Evolutionary conservation across 495 filamentous ascomycete species (phyloP).

Genomic region (Aspergillus bertholletiae): DNA sequence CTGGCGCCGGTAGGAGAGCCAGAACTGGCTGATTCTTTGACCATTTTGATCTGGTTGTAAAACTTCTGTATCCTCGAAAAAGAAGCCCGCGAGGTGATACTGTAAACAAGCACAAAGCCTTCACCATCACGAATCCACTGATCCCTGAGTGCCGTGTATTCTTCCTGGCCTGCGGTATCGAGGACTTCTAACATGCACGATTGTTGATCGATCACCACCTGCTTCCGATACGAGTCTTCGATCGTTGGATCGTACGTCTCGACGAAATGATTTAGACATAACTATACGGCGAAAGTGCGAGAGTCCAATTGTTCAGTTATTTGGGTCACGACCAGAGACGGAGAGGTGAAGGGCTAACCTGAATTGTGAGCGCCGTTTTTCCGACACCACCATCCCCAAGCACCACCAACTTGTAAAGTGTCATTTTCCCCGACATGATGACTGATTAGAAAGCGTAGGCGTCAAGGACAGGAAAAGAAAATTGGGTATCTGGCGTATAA

Average conservation of each 20-base stretch:
- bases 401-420: slow-evolving; percentile 97
- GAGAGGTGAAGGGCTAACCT: slow-evolving; percentile 55
- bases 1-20: slow-evolving; percentile 56
- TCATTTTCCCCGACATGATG: slow-evolving; percentile 80
- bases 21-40: slow-evolving; percentile 87
- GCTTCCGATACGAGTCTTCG: slow-evolving; percentile 96
- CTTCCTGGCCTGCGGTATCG: slow-evolving; percentile 98
- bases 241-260: slow-evolving; percentile 96
- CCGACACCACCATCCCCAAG: slow-evolving; percentile 90
- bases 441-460: slow-evolving; percentile 8
- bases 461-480: slow-evolving; percentile 2
- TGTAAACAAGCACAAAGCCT: slow-evolving; percentile 96
- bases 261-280: slow-evolving; percentile 76
- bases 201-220: slow-evolving; percentile 94
- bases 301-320: slow-evolving; percentile 8
- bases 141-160: slow-evolving; percentile 94
- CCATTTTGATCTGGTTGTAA: slow-evolving; percentile 93
- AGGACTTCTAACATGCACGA: slow-evolving; percentile 98
- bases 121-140: slow-evolving; percentile 99
- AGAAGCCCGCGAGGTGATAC: slow-evolving; percentile 91
- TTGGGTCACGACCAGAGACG: slow-evolving; percentile 1
- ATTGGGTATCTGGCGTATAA: slow-evolving; percentile 2
- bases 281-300: slow-evolving; percentile 32
- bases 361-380: slow-evolving; percentile 96
- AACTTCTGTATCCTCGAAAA: slow-evolving; percentile 94